phyloP scores from a whole-genome alignment of 352 stramenopile genomes.

The Globisporangium splendens region DNA sequence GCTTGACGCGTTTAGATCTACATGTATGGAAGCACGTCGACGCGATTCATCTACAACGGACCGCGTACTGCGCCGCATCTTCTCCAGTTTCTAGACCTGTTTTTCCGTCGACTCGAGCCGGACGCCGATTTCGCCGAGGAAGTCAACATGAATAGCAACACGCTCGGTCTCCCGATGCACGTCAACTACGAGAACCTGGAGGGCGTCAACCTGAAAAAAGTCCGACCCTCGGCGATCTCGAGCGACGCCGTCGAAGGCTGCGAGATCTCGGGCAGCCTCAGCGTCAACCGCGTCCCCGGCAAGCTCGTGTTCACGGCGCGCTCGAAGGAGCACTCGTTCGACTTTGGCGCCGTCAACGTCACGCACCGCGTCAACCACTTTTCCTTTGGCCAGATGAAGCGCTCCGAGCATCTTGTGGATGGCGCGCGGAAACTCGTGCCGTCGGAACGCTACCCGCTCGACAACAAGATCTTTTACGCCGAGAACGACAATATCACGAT shows the following conservation, averaged over 20 bases:
- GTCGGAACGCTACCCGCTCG: constrained; percentile 65
- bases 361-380: constrained; percentile 80
- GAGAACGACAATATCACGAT: constrained; percentile 73
- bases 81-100: constrained; percentile 80
- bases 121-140: constrained; percentile 81
- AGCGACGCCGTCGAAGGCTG: constrained; percentile 57
- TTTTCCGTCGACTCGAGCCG: constrained; percentile 75
- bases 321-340: constrained; percentile 70
- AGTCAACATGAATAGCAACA: constrained; percentile 56
- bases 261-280: constrained; percentile 75
- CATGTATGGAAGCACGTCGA: constrained; percentile 78
- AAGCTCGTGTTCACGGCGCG: constrained; percentile 65
- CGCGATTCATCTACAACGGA: constrained; percentile 81
- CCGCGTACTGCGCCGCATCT: constrained; percentile 69
- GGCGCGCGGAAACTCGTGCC: constrained; percentile 36
- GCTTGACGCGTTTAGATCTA: constrained; percentile 47
- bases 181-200: constrained; percentile 58
- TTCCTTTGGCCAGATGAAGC: constrained; percentile 79
- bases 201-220: constrained; percentile 46
- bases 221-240: constrained; percentile 21
- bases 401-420: constrained; percentile 52
- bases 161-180: constrained; percentile 41
- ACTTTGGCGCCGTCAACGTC: constrained; percentile 51
- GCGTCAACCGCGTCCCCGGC: constrained; percentile 72
- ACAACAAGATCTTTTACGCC: constrained; percentile 45